Evolutionary conservation across 1,139 yeast species (phyloP), one percentile per base, ranked within the genome.

Genomic region (Lodderomyces elongisporus): DNA sequence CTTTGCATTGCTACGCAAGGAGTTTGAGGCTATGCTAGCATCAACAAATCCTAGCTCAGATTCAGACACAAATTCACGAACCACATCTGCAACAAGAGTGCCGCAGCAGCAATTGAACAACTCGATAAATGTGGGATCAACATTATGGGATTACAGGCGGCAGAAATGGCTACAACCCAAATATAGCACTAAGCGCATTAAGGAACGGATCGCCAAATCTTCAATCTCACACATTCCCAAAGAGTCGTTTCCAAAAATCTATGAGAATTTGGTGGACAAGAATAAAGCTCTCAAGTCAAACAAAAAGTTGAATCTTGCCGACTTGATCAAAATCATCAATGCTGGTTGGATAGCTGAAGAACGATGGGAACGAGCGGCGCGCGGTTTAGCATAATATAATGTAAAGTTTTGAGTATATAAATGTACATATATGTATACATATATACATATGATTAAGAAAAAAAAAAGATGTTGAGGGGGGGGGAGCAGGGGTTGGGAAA

Each of bases 311-410:
- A 81, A 79, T 50, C 61, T 82, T 43, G 58, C 57, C 37, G 89
- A 82, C 48, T 70, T 78, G 29, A 49, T 81, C 35, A 67, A 66
- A 38, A 70, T 82, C 12, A 70, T 82, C 24, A 73, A 81, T 46
- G 70, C 76, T 4, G 91, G 89, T 5, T 83, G 93, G 93, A 62
- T 66, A 14, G 75, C 74, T 35, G 74, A 73, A 15, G 79, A 71
- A 39, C 71, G 70, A 46, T 81, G 85, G 80, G 85, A 78, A 35
- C 48, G 74, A 28, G 77, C 77, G 6, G 74, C 74, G 5, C 58
- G 53, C 32, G 77, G 77, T 1, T 47, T 66, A 33, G 56, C 70
- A 7, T 24, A 13, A 24, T n/a, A n/a, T n/a, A n/a, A n/a, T n/a
- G n/a, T n/a, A n/a, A n/a, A n/a, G n/a, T n/a, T n/a, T n/a, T n/a